Base-by-base conservation (phyloP, 164 flowering plant species). In the Paratinospora sagittata region DNA sequence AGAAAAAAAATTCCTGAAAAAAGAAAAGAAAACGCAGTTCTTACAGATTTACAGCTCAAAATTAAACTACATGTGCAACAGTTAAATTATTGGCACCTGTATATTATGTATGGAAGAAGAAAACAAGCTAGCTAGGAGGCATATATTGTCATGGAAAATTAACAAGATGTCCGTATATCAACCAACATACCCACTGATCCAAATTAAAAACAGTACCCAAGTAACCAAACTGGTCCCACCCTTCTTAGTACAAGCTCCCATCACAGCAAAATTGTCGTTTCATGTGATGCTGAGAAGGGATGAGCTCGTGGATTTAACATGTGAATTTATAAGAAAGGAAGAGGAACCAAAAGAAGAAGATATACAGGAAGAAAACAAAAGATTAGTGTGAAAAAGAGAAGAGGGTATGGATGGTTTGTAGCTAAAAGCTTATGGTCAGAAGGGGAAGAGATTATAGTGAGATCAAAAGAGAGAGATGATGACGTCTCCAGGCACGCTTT, bases 401-500 rank as follows among this genome's bases (percentile, higher is more conserved):
- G 43, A 16, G 19, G 57, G n/a, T n/a, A n/a, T 0, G 58, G 19
- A 17, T 49, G 19, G 1, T 52, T 3, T 34, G 11, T 6, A 13
- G 41, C 19, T 27, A 34, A 26, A 52, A 49, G 41, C 61, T 47
- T 67, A 43, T 45, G 37, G 27, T 67, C 58, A 43, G 58, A 36
- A 14, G 24, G 24, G 68, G n/a, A 49, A 23, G 68, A 8, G 52
- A n/a, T 1, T 43, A 43, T 43, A 7, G 7, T 71, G 74, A 71
- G 68, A 63, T 71, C 74, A 71, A 71, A 71, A 71, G 68, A 64
- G 47, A 27, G 30, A 64, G 74, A 63, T 71, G 74, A 71, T 71
- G 74, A 71, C 74, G 74, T 64, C 47, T 63, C 14, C 60, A 33
- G 73, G 68, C 74, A 71, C 74, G 68, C 74, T 43, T 41, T 17